phyloP scores from a whole-genome alignment of 2,329 filamentous ascomycete genomes.

The Botrytis paeoniae region DNA sequence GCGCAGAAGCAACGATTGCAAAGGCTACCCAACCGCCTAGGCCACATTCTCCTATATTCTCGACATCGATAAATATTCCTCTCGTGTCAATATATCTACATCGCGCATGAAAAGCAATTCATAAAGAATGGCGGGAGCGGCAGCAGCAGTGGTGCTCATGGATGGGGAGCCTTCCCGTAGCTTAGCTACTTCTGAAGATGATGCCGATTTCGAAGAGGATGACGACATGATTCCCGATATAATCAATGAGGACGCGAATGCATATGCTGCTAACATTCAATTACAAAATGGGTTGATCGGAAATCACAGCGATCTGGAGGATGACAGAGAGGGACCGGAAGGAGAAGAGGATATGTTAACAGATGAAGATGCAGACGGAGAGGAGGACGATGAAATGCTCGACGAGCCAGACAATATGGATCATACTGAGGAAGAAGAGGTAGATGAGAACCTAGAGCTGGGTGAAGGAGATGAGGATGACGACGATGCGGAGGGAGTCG shows the following conservation, averaged over 20 bases:
- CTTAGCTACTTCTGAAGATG: conserved; percentile 39
- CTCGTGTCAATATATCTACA: not conserved
- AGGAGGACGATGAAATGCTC: conserved; percentile 41
- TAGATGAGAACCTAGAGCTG: conserved; percentile 41
- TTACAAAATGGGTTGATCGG: conserved; percentile 37
- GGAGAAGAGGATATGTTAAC: conserved; percentile 36
- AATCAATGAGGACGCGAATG: conserved; percentile 34
- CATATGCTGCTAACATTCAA: conserved; percentile 39
- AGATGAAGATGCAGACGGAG: conserved; percentile 38
- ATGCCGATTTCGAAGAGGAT: conserved; percentile 40
- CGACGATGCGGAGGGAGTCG: conserved; percentile 38
- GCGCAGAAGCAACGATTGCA: conserved; percentile 1
- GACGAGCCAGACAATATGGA: conserved; percentile 36
- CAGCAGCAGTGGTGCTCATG: conserved; percentile 27
- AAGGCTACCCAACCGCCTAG: not conserved
- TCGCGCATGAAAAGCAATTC: conserved; percentile 17
- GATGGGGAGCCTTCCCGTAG: conserved; percentile 37
- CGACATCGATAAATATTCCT: not conserved
- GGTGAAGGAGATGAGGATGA: conserved; percentile 44
- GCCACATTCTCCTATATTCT: not conserved
- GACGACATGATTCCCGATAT: conserved; percentile 32
- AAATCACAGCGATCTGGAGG: conserved; percentile 27
- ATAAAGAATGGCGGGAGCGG: conserved; percentile 20
- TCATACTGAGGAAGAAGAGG: conserved; percentile 40
- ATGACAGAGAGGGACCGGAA: conserved; percentile 24